These are phyloP conservation scores for Sclerotinia spermophila DNA, from an alignment of 2,329 filamentous ascomycete species.

Conservation along the genomic window DNA sequence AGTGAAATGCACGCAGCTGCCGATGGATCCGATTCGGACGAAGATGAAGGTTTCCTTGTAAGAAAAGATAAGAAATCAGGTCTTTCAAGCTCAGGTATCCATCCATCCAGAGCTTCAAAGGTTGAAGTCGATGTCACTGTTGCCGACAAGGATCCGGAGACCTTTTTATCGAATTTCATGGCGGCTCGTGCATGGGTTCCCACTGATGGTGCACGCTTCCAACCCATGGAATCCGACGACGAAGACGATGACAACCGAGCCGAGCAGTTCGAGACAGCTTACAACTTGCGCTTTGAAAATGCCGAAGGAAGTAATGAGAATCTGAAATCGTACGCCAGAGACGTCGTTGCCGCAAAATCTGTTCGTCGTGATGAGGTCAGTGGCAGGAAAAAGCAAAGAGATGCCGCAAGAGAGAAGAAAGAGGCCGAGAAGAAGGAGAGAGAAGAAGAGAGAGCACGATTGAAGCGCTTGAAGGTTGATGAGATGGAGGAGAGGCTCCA, in stretches of 20 bases:
- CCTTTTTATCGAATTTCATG: constrained; percentile 93
- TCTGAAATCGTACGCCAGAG: constrained; percentile 83
- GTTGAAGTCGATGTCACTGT: constrained; percentile 62
- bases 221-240: constrained; percentile 90
- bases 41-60: constrained; percentile 65
- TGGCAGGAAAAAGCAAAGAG: constrained; percentile 71
- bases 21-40: constrained; percentile 46
- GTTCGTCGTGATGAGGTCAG: constrained; percentile 81
- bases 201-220: constrained; percentile 60
- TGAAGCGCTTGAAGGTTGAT: constrained; percentile 85
- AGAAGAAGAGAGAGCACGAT: constrained; percentile 74
- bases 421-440: constrained; percentile 74
- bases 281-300: constrained; percentile 95
- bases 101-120: constrained; percentile 52
- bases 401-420: constrained; percentile 71
- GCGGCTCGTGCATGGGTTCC: constrained; percentile 86
- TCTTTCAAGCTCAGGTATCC: constrained; percentile 46
- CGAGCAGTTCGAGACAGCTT: constrained; percentile 86
- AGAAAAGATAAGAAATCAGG: constrained; percentile 54
- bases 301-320: constrained; percentile 84
- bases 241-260: constrained; percentile 66
- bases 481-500: constrained; percentile 83
- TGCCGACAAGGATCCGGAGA: constrained; percentile 86
- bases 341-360: constrained; percentile 74
- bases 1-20: constrained; percentile 70